phyloP scores from a whole-genome alignment of 257 asterid species.

The Solanum boliviense region DNA sequence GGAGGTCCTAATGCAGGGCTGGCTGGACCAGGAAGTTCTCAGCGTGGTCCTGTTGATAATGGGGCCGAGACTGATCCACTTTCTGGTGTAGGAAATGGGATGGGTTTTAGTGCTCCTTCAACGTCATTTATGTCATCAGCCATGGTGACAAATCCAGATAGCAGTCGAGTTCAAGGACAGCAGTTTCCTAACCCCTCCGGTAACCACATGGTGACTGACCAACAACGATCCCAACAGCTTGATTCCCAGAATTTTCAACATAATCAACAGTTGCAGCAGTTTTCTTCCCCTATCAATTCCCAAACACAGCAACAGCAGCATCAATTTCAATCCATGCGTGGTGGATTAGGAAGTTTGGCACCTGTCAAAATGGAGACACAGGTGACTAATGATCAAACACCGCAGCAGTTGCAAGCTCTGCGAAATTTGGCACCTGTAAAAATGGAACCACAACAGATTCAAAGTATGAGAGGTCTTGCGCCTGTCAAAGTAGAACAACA shows the following conservation, averaged over 20 bases:
- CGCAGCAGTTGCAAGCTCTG: conserved; percentile 46
- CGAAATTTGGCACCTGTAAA: conserved; percentile 42
- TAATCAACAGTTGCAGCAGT: conserved; percentile 52
- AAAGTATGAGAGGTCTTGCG: conserved; percentile 35
- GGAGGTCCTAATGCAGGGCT: conserved; percentile 41
- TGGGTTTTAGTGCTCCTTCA: conserved; percentile 38
- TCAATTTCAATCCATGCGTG: conserved; percentile 45
- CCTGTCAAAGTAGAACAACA: conserved; percentile 74
- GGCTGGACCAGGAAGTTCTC: conserved; percentile 41
- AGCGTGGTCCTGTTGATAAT: conserved; percentile 37
- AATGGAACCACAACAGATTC: conserved; percentile 52
- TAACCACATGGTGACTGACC: conserved; percentile 45
- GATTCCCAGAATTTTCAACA: conserved; percentile 37
- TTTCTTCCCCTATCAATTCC: conserved; percentile 32
- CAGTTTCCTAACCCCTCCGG: conserved; percentile 36
- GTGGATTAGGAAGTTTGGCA: conserved; percentile 23
- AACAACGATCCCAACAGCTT: conserved; percentile 47
- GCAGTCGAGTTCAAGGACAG: conserved; percentile 50
- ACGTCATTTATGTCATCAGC: conserved; percentile 31
- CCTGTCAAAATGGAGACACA: conserved; percentile 56
- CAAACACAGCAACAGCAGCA: conserved; percentile 41
- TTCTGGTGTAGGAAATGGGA: conserved; percentile 34
- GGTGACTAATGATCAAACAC: conserved; percentile 37
- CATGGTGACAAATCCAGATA: conserved; percentile 16
- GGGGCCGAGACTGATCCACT: conserved; percentile 43